Evolutionary conservation across 495 filamentous ascomycete species (phyloP).

Genomic region (Penicillium canescens): DNA sequence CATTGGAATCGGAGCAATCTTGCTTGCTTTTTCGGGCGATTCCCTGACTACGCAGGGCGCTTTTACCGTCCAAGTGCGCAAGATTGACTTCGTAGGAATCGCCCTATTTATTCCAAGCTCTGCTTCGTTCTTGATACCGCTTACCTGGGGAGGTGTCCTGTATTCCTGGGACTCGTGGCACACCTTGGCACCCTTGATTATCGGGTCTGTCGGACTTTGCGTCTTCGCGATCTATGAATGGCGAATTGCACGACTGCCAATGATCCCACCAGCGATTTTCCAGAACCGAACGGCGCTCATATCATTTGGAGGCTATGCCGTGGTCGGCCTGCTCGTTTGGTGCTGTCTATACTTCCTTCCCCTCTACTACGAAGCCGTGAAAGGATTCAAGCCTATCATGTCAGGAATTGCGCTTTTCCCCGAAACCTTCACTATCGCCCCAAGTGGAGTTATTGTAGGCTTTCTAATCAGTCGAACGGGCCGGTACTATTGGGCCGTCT

Average conservation of each 20-base stretch:
- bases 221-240: conserved; percentile 46
- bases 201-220: conserved; percentile 48
- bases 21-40: no score
- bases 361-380: conserved; percentile 50
- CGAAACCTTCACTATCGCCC: conserved; percentile 48
- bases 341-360: conserved; percentile 46
- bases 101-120: conserved; percentile 48
- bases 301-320: conserved; percentile 31
- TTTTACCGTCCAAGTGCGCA: conserved; percentile 38
- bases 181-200: conserved; percentile 55
- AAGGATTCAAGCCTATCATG: conserved; percentile 41
- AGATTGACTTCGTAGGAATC: conserved; percentile 58
- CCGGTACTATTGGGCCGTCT: no score
- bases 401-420: conserved; percentile 44
- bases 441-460: background rate
- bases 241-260: conserved; percentile 35
- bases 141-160: conserved; percentile 48
- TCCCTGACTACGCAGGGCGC: no score
- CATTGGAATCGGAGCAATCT: conserved; percentile 37
- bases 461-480: no score
- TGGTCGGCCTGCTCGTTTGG: conserved; percentile 48
- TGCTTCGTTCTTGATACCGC: conserved; percentile 43
- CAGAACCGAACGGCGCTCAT: conserved; percentile 41
- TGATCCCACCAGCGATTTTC: conserved; percentile 48
- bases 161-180: conserved; percentile 45